Base-by-base conservation (phyloP, 345 rosid genomes). In the Citrus hindsii region DNA sequence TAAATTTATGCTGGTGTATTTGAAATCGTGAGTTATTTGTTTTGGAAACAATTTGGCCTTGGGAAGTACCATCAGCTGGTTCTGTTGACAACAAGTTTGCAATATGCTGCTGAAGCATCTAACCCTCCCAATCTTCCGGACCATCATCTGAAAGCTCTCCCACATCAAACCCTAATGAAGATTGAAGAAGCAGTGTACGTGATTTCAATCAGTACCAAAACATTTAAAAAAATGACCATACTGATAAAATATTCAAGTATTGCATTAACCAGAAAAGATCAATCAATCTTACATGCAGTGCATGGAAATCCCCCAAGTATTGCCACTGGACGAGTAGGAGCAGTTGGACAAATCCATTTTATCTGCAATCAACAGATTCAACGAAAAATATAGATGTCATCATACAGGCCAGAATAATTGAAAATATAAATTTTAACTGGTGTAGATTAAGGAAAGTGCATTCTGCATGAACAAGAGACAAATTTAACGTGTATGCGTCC, bases 261-360 rank as follows among this genome's bases (percentile, higher is more conserved):
- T 25, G 63, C 19, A 66, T 7, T 35, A 53, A 82, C 65, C 37
- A 71, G 76, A 75, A 19, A 28, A 82, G 67, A 77, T 46, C 35
- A 27, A 5, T 56, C 24, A 40, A 64, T 76, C 88, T 89, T 86
- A 96, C 99, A 96, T 73, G 99, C 95, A 73, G 94, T 90, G 84
- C 95, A 92, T 28, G 97, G 90, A 77, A 91, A 94, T 82, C 98
- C 99, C 68, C 98, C 95, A 61, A 96, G 94, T 72, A 88, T 21
- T 77, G 91, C 83, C 69, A 96, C 90, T 12, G 99, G 95, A 69
- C 92, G 94, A 24, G 92, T 84, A 61, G 99, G 99, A 81, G 99
- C 97, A 64, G 98, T 96, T 10, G 98, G 99, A 77, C 97, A 96
- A 86, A 96, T 94, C 99, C 99, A 96, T 86, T 94, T 96, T 77